These are phyloP conservation scores for Sarocladium oryzae DNA, from an alignment of 2,329 filamentous ascomycete species.

Conservation along the genomic window DNA sequence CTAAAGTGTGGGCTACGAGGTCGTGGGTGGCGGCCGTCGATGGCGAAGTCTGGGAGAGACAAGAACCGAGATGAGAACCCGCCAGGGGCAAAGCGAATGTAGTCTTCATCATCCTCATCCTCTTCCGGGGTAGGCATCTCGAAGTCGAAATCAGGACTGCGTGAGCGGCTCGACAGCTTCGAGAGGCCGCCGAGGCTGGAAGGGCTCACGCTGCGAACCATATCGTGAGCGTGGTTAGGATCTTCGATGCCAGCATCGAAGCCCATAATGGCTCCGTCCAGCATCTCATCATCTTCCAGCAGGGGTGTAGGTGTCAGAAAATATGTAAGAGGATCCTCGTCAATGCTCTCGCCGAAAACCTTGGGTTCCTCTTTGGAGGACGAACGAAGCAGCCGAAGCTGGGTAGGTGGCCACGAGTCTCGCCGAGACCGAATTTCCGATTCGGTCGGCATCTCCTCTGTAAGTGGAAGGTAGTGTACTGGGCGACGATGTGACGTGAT, in stretches of 20 bases:
- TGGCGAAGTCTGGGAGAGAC: slow-evolving; percentile 36
- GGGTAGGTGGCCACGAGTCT: slow-evolving; percentile 48
- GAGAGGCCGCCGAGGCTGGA: slow-evolving; percentile 47
- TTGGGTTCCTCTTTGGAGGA: slow-evolving; percentile 25
- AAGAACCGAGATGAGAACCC: slow-evolving; percentile 28
- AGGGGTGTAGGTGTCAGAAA: slow-evolving; percentile 46
- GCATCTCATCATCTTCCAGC: slow-evolving; percentile 33
- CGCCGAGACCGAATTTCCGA: slow-evolving; percentile 27
- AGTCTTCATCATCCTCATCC: slow-evolving; percentile 43
- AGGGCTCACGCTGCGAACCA: slow-evolving; percentile 49
- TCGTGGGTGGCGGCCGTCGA: slow-evolving; percentile 26
- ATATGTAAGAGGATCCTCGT: slow-evolving; percentile 48
- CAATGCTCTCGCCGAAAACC: slow-evolving; percentile 41
- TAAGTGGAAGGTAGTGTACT: slow-evolving; percentile 2
- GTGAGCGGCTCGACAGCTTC: slow-evolving; percentile 21
- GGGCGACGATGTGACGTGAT: not conserved
- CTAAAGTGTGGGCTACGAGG: slow-evolving; percentile 26
- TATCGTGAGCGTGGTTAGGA: slow-evolving; percentile 34
- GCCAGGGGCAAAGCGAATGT: slow-evolving; percentile 40
- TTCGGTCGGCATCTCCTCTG: slow-evolving; percentile 28
- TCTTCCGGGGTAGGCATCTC: slow-evolving; percentile 40
- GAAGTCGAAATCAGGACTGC: slow-evolving; percentile 31
- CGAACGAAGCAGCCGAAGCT: slow-evolving; percentile 30
- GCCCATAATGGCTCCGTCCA: slow-evolving; percentile 33
- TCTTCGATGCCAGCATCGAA: slow-evolving; percentile 54